Evolutionary conservation across 2,329 filamentous ascomycete species (phyloP).

Genomic region (Fusarium sp.): DNA sequence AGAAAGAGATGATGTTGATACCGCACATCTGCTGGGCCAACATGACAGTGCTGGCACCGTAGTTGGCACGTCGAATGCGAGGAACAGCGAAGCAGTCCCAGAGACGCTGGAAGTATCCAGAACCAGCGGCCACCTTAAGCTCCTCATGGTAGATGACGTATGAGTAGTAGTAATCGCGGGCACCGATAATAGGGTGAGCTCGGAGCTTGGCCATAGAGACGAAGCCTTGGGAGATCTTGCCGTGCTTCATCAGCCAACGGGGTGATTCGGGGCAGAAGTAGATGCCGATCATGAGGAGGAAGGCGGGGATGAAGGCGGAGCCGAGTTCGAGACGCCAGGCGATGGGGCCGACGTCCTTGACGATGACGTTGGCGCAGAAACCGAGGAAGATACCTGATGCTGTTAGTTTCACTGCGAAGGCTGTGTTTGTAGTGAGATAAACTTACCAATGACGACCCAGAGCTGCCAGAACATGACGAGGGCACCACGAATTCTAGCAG

Average conservation of each 20-base stretch:
- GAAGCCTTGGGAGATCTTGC: conserved; percentile 70
- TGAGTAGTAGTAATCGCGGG: conserved; percentile 69
- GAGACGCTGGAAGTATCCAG: conserved; percentile 61
- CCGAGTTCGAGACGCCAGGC: conserved; percentile 63
- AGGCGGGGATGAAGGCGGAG: conserved; percentile 69
- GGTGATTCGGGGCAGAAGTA: conserved; percentile 74
- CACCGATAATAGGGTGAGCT: conserved; percentile 65
- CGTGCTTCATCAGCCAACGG: conserved; percentile 74
- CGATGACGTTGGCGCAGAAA: conserved; percentile 53
- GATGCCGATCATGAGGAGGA: conserved; percentile 65
- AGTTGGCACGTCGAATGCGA: conserved; percentile 75
- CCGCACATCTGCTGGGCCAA: conserved; percentile 77
- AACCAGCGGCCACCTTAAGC: conserved; percentile 53
- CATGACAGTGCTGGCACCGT: conserved; percentile 85
- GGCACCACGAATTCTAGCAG: conserved; percentile 75
- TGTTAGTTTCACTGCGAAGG: rapidly evolving
- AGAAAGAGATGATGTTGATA: conserved; percentile 63
- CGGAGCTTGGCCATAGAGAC: conserved; percentile 63
- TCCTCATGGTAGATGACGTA: conserved; percentile 58
- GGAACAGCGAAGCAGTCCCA: conserved; percentile 75
- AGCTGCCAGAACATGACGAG: conserved; percentile 86
- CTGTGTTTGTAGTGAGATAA: rapidly evolving
- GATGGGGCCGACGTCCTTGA: conserved; percentile 42
- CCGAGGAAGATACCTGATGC: conserved; percentile 55
- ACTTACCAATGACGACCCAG: conserved; percentile 67